Evolutionary conservation across 371 early-diverging fungal species (phyloP).

Genomic region (Syncephalastrum sp.): DNA sequence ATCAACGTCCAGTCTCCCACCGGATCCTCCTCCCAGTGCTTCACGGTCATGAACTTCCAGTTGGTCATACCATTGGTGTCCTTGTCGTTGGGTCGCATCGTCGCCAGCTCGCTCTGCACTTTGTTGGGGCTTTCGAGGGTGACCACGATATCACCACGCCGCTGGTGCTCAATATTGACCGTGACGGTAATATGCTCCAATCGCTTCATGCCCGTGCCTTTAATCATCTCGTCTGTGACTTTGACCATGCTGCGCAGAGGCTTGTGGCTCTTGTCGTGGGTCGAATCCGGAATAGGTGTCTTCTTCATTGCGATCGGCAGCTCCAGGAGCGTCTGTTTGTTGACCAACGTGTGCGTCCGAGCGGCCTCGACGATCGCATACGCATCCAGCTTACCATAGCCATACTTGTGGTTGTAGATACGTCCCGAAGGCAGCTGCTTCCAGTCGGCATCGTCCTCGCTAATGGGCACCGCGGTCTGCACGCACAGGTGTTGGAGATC

Average conservation of each 20-base stretch:
- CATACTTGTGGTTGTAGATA: conserved; percentile 84
- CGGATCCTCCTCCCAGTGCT: conserved; percentile 93
- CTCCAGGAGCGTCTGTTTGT: conserved; percentile 60
- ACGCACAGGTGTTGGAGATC: conserved; percentile 88
- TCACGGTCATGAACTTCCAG: conserved; percentile 96
- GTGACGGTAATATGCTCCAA: conserved; percentile 90
- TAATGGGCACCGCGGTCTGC: conserved; percentile 77
- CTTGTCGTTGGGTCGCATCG: conserved; percentile 64
- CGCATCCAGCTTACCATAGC: conserved; percentile 91
- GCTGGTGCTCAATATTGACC: conserved; percentile 74
- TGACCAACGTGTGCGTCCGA: conserved; percentile 61
- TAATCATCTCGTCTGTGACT: conserved; percentile 49
- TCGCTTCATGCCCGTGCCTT: conserved; percentile 44
- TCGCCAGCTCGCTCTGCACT: conserved; percentile 68
- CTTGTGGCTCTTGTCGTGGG: conserved; percentile 18
- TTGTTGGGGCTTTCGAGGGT: conserved; percentile 71
- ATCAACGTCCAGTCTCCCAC: conserved; percentile 82
- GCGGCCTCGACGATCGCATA: conserved; percentile 80
- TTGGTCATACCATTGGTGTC: conserved; percentile 72
- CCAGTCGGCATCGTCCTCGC: conserved; percentile 64
- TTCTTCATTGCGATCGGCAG: conserved; percentile 41
- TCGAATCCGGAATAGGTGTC: conserved; percentile 57
- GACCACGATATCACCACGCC: conserved; percentile 83
- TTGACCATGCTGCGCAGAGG: conserved; percentile 35
- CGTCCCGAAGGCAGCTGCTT: conserved; percentile 59